phyloP scores from a whole-genome alignment of 1,284 basidiomycete genomes.

The Cryptococcus amylolentus region DNA sequence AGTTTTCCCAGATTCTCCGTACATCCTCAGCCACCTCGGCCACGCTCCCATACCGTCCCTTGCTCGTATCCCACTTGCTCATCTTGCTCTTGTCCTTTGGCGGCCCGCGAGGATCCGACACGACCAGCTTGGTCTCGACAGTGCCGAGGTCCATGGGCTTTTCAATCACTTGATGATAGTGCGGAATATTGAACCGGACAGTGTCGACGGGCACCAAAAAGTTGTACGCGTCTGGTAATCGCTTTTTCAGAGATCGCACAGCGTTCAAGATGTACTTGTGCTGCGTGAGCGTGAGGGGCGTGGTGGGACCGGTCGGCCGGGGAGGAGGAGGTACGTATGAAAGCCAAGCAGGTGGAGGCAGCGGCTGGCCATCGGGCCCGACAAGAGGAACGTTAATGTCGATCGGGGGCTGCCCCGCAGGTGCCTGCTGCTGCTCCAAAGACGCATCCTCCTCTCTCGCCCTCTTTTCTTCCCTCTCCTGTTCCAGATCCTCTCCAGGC shows the following conservation, averaged over 20 bases:
- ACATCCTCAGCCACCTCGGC: conserved; percentile 81
- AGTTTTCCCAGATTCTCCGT: conserved; percentile 82
- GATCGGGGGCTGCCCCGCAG: background rate
- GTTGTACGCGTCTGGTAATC: conserved; percentile 69
- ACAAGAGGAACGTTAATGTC: background rate
- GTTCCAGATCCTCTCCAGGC: conserved; percentile 33
- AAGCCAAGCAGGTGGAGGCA: conserved; percentile 15
- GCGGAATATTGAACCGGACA: conserved; percentile 84
- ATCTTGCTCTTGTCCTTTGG: conserved; percentile 58
- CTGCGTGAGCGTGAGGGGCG: conserved; percentile 56
- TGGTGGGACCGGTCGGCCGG: conserved; percentile 37
- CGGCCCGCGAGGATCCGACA: conserved; percentile 62
- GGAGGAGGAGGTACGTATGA: conserved; percentile 39
- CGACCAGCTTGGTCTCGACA: conserved; percentile 78
- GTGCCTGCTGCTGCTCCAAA: background rate
- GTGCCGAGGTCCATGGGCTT: conserved; percentile 95
- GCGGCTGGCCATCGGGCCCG: conserved; percentile 7
- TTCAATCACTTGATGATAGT: conserved; percentile 82
- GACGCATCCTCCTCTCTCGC: conserved; percentile 25
- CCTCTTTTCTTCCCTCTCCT: conserved; percentile 32
- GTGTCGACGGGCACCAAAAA: conserved; percentile 89
- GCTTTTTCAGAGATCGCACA: conserved; percentile 78
- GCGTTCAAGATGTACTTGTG: conserved; percentile 77
- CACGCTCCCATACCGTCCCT: conserved; percentile 68
- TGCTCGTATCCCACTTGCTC: conserved; percentile 49